Percentiles rank a stretch among this genome's conserved stretches.
Evolutionary conservation across 2,329 filamentous ascomycete species (phyloP).

Genomic region (Cercospora sp.): DNA sequence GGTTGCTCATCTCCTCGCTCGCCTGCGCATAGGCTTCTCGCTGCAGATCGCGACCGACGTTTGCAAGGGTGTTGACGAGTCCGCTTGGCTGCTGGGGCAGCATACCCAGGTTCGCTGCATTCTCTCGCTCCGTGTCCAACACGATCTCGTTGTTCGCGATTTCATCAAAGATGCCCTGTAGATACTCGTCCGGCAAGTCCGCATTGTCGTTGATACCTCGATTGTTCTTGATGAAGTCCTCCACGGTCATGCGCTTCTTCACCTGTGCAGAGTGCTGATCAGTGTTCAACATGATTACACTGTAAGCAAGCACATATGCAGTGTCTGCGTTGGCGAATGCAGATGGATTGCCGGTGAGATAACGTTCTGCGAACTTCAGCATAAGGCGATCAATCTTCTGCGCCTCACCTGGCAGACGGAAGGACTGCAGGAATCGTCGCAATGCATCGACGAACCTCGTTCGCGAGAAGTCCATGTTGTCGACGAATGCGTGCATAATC

Average conservation of each 20-base stretch:
- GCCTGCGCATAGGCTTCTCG: constrained; percentile 92
- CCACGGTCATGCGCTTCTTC: constrained; percentile 84
- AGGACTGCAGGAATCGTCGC: constrained; percentile 88
- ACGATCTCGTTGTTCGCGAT: constrained; percentile 92
- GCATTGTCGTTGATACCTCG: constrained; percentile 96
- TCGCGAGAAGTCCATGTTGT: constrained; percentile 89
- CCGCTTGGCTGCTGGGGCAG: constrained; percentile 54
- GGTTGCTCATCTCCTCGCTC: constrained; percentile 87
- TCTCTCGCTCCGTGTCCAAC: constrained; percentile 85
- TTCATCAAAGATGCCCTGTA: constrained; percentile 86
- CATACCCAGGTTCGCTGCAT: constrained; percentile 75
- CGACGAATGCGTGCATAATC: constrained; percentile 98
- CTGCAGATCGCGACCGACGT: constrained; percentile 86
- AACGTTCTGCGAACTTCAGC: constrained; percentile 97
- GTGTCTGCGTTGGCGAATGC: constrained; percentile 98
- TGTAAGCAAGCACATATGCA: constrained; percentile 93
- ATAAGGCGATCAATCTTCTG: constrained; percentile 99
- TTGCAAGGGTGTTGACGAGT: constrained; percentile 69
- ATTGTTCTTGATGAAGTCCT: constrained; percentile 99
- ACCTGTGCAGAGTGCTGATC: constrained; percentile 92
- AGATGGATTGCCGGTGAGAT: constrained; percentile 91
- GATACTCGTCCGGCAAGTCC: constrained; percentile 89
- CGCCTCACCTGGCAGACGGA: constrained; percentile 90
- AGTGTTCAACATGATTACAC: constrained; percentile 94
- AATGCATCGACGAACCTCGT: constrained; percentile 90